Evolutionary conservation across 1,139 yeast genomes (phyloP), one percentile per base, ranked within the genome.

Genomic region (Kodamaea ohmeri): DNA sequence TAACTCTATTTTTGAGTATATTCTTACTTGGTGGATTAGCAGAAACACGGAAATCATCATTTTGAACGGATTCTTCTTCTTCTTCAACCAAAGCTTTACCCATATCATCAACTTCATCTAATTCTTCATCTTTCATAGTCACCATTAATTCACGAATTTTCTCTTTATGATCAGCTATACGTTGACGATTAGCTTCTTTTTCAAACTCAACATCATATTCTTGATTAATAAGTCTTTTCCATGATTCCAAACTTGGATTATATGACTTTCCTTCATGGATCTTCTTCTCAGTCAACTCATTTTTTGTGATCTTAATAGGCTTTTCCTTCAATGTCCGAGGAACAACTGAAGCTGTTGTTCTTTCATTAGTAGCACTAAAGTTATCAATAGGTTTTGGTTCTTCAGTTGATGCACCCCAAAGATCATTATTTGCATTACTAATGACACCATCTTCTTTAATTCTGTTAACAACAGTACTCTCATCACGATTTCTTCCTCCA

Each of bases 191-290:
- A 42, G 78, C 74, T 49, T 88, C 97, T 42, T 75, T 76, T 40
- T 75, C 70, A 51, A 79, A 74, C 55, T 89, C 96, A 39, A 70
- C 67, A 38, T 61, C 71, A 51, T 74, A 83, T 60, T 89, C 97
- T 42, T 71, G 67, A 43, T 77, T 67, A 40, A 92, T 76, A 50
- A 90, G 70, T 21, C 65, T 66, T 52, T 80, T 78, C 98, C 98
- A 92, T 25, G 87, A 79, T 43, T 83, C 85, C 47, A 83, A 68
- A 11, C 94, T 76, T 25, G 98, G 98, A 57, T 92, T 92, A 57
- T 92, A 92, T 3, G 97, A 90, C 59, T 85, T 85, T 39, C 98
- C 98, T 2, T 83, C 92, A 51, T 82, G 83, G 14, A 92, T 88
- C 5, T 80, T 44, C 27, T 59, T 53, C 9, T 40, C 37, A 16